phyloP scores from a whole-genome alignment of 495 filamentous ascomycete genomes.

The Penicillium parvum region DNA sequence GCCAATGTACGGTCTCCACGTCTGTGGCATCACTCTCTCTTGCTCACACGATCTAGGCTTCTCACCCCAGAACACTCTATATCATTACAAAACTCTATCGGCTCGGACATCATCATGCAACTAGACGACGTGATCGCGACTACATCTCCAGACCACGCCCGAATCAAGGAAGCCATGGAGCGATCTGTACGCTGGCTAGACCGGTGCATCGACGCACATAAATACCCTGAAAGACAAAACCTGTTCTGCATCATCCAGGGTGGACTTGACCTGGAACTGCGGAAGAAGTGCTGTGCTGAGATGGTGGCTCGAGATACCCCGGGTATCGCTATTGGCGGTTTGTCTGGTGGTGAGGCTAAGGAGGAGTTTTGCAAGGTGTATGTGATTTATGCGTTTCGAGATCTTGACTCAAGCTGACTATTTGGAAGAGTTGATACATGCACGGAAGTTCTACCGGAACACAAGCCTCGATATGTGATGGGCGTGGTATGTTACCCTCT shows the following conservation, averaged over 20 bases:
- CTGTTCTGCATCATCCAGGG: conserved; percentile 99
- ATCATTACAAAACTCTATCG: conserved; percentile 91
- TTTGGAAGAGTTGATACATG: conserved; percentile 69
- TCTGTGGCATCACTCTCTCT: no score
- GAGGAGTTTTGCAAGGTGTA: conserved; percentile 58
- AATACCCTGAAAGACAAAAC: conserved; percentile 78
- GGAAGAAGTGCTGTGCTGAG: conserved; percentile 74
- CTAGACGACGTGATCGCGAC: conserved; percentile 96
- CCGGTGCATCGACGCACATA: conserved; percentile 88
- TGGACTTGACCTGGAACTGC: conserved; percentile 85
- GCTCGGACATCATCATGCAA: conserved; percentile 99
- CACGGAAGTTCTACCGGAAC: conserved; percentile 76
- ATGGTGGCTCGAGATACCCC: conserved; percentile 93
- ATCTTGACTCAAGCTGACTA: conserved; percentile 4
- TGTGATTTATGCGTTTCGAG: conserved; percentile 6
- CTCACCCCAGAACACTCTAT: conserved; percentile 98
- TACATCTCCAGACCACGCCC: conserved; percentile 77
- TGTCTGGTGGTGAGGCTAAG: conserved; percentile 81
- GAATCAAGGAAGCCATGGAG: conserved; percentile 93
- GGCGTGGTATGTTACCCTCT: conserved; percentile 62
- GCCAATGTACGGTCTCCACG: conserved; percentile 82
- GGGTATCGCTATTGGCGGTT: conserved; percentile 91
- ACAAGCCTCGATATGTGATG: conserved; percentile 97
- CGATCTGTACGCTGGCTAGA: conserved; percentile 98
- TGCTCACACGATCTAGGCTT: conserved; percentile 44